Evolutionary conservation across 2,329 filamentous ascomycete species (phyloP).

Genomic region (Talaromyces albobiverticillius): DNA sequence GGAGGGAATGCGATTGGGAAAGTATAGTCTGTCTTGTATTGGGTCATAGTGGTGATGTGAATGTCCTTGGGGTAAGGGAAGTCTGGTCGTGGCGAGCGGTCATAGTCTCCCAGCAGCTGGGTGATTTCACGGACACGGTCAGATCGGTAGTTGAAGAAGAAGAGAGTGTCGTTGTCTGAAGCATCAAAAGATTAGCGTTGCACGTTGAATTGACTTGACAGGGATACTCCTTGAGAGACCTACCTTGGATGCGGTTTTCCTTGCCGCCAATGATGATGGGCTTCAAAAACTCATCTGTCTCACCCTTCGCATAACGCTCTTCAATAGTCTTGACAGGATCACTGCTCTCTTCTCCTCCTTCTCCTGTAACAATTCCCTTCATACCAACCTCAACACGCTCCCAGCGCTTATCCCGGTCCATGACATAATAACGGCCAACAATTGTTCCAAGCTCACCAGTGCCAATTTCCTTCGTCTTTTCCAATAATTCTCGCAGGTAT

Average conservation of each 20-base stretch:
- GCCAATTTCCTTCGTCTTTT: conserved; percentile 78
- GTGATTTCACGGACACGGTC: conserved; percentile 96
- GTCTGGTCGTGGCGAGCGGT: conserved; percentile 85
- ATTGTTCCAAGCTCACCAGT: conserved; percentile 86
- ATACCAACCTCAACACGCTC: conserved; percentile 87
- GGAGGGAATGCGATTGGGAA: conserved; percentile 92
- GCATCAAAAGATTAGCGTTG: background rate
- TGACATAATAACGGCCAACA: conserved; percentile 95
- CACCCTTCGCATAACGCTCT: conserved; percentile 79
- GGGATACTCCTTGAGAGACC: conserved; percentile 20
- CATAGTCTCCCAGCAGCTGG: conserved; percentile 86
- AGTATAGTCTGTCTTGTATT: conserved; percentile 93
- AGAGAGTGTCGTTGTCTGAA: conserved; percentile 83
- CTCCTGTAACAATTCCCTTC: conserved; percentile 79
- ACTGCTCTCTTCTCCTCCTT: conserved; percentile 81
- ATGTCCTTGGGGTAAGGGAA: conserved; percentile 92
- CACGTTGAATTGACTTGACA: background rate
- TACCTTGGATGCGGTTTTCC: conserved; percentile 80
- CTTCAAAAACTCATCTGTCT: conserved; percentile 97
- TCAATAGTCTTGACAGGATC: conserved; percentile 86
- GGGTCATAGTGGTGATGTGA: conserved; percentile 90
- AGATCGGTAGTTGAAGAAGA: conserved; percentile 99
- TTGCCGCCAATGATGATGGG: conserved; percentile 92
- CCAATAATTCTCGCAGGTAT: conserved; percentile 83
- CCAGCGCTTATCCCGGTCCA: conserved; percentile 99